Evolutionary conservation across 192 early-diverging fungal genomes (phyloP), one percentile per base, ranked within the genome.

Genomic region (Entomortierella beljakovae): DNA sequence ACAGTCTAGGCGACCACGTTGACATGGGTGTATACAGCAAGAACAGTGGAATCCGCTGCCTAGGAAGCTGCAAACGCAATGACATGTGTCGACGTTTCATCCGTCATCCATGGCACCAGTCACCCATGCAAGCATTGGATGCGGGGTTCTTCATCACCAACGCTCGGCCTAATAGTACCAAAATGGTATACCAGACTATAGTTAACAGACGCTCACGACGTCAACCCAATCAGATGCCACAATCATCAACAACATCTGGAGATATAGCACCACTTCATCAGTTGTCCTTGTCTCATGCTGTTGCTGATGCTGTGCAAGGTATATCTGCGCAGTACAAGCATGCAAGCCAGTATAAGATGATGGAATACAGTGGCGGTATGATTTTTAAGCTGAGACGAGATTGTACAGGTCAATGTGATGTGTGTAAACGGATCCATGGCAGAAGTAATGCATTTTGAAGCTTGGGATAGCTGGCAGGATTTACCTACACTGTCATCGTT

Each of bases 401-500:
- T 15, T 9, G 7, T 9, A 15, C 54, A 28, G 54, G 54, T 28
- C 25, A 56, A 15, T 56, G 26, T 56, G 54, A 32, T 28, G 31
- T 56, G 8, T 56, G 54, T 29, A 56, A 33, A n/a, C 52, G 52
- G n/a, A 29, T 23, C 33, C 64, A 66, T 46, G 33, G 56, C 1
- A 26, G 35, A 18, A 53, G 56, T 29, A 66, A 46, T 56, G 64
- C 38, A 37, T 66, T 43, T 28, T 66, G 52, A n/a, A 32, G 28
- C 51, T 56, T 42, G 15, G 2, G 23, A 42, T 13, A 50, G 8
- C 43, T 34, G 50, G 34, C n/a, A 10, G 5, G 20, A 38, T 64
- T 23, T 37, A 13, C 23, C 38, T 64, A n/a, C 51, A 64, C 34
- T 64, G 51, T n/a, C 26, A 40, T 33, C 63, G 63, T 1, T 64